These are phyloP conservation scores for Excoecaria cochinchinensis DNA, from an alignment of 345 rosid species.

Conservation along the genomic window DNA sequence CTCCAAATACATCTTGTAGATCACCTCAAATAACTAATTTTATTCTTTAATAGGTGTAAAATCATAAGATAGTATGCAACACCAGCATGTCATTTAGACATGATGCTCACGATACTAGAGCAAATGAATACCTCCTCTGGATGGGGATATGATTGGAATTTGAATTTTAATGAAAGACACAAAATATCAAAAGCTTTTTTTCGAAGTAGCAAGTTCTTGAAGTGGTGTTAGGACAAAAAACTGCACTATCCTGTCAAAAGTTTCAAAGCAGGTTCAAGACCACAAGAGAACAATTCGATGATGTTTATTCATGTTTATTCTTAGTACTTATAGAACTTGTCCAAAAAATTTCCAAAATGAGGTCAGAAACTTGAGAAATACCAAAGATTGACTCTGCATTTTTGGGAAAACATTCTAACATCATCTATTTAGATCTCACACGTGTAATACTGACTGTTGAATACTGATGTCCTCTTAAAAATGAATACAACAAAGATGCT, in stretches of 20 bases:
- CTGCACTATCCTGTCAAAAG: background rate
- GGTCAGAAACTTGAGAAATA: background rate
- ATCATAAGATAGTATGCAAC: background rate
- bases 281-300: background rate
- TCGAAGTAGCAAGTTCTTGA: background rate
- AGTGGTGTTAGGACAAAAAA: background rate
- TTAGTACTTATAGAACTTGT: background rate
- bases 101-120: background rate
- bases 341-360: slow-evolving; percentile 2
- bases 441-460: slow-evolving; percentile 1
- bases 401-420: background rate
- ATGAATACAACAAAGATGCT: background rate
- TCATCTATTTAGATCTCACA: background rate
- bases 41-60: background rate
- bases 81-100: background rate
- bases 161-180: background rate
- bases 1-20: background rate
- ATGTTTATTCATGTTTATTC: too few species aligned
- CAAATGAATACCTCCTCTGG: background rate
- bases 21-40: background rate
- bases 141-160: background rate
- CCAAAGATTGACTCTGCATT: background rate
- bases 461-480: background rate
- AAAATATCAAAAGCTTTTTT: background rate
- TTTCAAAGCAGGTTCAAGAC: background rate